A percentile compares a stretch with the other conserved stretches of the same genome.
Conservation (phyloP, 768 basidiomycete species). For the Pulveroboletus sp. region DNA sequence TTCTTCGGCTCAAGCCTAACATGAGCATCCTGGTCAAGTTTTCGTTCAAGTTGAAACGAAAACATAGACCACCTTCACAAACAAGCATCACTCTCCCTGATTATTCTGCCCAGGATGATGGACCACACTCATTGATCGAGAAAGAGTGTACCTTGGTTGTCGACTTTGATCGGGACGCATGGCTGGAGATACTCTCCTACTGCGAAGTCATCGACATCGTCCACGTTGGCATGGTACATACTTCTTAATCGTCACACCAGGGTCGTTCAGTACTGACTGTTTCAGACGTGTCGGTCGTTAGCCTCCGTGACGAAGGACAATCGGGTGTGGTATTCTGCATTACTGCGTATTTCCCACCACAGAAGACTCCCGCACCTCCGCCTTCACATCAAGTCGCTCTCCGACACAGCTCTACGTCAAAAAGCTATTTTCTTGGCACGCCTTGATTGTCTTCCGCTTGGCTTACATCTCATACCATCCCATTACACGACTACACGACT, state of each 20-base stretch:
- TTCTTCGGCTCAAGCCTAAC: not conserved
- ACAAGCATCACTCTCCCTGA: not conserved
- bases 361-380: slow-evolving; percentile 4
- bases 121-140: not conserved
- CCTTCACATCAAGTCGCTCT: not conserved
- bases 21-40: not conserved
- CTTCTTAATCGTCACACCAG: not conserved
- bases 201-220: slow-evolving; percentile 12
- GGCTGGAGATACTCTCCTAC: slow-evolving; percentile 9
- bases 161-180: slow-evolving; percentile 1
- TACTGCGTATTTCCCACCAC: slow-evolving; percentile 3
- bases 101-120: not conserved
- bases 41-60: not conserved
- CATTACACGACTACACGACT: not conserved
- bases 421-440: slow-evolving; percentile 3
- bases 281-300: slow-evolving; percentile 5
- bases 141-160: not conserved
- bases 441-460: slow-evolving; percentile 4
- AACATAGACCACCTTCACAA: not conserved
- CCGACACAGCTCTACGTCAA: not conserved
- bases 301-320: not conserved
- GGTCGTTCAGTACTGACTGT: not conserved
- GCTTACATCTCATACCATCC: not conserved
- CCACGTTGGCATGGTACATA: slow-evolving; percentile 7
- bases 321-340: slow-evolving; percentile 4